Conservation (phyloP, 192 early-diverging fungal genomes). For the Coemansia sp. region DNA sequence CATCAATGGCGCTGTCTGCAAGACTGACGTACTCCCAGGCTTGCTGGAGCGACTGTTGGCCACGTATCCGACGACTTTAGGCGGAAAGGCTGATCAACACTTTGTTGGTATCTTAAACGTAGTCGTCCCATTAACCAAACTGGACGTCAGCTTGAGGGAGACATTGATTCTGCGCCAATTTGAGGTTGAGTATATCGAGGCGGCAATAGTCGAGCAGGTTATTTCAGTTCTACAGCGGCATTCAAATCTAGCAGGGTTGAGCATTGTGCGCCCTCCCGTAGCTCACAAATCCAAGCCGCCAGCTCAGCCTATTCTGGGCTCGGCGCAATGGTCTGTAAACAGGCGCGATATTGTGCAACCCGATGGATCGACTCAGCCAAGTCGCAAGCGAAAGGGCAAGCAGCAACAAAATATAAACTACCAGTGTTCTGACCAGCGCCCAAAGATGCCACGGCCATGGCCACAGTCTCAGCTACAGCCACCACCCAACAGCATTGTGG, state of each 20-base stretch:
- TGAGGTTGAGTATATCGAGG: conserved; percentile 21
- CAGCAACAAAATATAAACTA: neutral
- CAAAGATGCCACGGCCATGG: neutral
- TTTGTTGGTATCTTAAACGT: conserved; percentile 34
- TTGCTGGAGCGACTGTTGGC: conserved; percentile 6
- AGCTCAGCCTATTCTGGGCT: neutral
- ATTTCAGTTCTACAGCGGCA: neutral
- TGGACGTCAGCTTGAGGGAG: conserved; percentile 25
- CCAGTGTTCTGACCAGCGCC: neutral
- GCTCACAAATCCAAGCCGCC: neutral
- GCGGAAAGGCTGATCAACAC: neutral
- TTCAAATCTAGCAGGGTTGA: neutral
- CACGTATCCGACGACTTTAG: neutral
- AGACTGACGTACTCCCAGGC: conserved; percentile 16
- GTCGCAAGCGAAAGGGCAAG: conserved; percentile 7
- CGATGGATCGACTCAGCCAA: neutral
- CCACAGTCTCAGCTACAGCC: neutral
- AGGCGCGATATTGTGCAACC: neutral
- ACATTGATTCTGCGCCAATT: conserved; percentile 20
- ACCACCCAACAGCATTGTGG: neutral
- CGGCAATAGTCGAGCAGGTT: conserved; percentile 11
- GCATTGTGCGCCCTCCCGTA: neutral
- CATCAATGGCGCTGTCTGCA: conserved; percentile 25
- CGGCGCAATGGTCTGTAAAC: neutral
- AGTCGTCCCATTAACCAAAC: conserved; percentile 13